Percentiles rank a stretch among this genome's conserved stretches.
phyloP scores from a whole-genome alignment of 108 stramenopile species.

The Stephanodiscus minutulus region DNA sequence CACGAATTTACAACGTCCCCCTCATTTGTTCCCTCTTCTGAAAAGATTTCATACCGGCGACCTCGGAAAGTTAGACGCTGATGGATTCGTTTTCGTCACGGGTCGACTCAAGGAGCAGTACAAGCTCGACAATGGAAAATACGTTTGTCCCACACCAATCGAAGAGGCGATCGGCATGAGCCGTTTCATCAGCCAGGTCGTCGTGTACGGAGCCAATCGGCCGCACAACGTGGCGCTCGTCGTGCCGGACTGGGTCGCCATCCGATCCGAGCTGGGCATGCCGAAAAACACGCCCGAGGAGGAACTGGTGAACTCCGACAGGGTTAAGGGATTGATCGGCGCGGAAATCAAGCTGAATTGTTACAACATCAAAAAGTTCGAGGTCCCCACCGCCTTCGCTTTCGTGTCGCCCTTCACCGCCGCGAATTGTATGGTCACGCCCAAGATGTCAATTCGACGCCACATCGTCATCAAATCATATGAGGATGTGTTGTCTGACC shows the following conservation, averaged over 20 bases:
- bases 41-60: too few species aligned
- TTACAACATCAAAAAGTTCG: slow-evolving; percentile 85
- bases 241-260: slow-evolving; percentile 88
- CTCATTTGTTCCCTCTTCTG: too few species aligned
- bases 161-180: slow-evolving; percentile 90
- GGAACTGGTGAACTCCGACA: slow-evolving; percentile 68
- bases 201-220: slow-evolving; percentile 88
- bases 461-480: slow-evolving; percentile 89
- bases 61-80: too few species aligned
- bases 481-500: slow-evolving; percentile 58
- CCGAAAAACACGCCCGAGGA: slow-evolving; percentile 51
- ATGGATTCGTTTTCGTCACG: too few species aligned
- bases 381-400: slow-evolving; percentile 69
- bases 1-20: too few species aligned
- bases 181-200: slow-evolving; percentile 78
- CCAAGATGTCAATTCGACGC: slow-evolving; percentile 92
- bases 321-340: slow-evolving; percentile 74
- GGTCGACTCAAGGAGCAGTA: too few species aligned
- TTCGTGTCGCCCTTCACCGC: slow-evolving; percentile 73
- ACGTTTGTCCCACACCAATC: slow-evolving; percentile 91
- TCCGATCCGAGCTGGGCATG: slow-evolving; percentile 62
- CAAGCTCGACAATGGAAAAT: slow-evolving; percentile 66
- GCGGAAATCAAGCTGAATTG: slow-evolving; percentile 68
- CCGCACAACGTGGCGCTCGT: slow-evolving; percentile 88
- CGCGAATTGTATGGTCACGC: slow-evolving; percentile 91